Evolutionary conservation across 2,329 filamentous ascomycete species (phyloP), one percentile per base, ranked within the genome.

Genomic region (Epichloe glyceriae): DNA sequence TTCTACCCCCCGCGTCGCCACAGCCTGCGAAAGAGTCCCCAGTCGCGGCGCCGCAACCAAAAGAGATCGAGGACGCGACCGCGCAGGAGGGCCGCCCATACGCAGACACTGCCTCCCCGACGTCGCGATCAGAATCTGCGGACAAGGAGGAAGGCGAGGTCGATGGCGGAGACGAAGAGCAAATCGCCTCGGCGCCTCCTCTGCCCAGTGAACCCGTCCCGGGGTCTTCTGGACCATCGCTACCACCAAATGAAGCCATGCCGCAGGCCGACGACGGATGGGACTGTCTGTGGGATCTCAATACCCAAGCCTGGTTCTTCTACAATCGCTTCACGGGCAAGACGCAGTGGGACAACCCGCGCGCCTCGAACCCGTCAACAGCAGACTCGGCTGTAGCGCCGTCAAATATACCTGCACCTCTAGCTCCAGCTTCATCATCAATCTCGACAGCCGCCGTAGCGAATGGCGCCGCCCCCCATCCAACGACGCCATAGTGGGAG

Each of bases 331-430:
- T 86, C 64, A 93, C 86, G 4, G 76, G 79, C 37, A 71, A 78
- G 52, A 81, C 81, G 50, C 88, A 93, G 62, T 93, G 88, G 85
- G 85, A 91, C 37, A 95, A 95, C 61, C 89, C 89, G 5, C 84
- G 89, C 47, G 72, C 91, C 4, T 76, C 83, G 5, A 20, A 17
- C 8, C 8, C 33, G 4, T 43, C 39, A 19, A 33, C 17, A 5
- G 19, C 33, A 38, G 47, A 37, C 17, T 22, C 40, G n/a, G 39
- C 40, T 11, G 19, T 4, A 14, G 30, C 8, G 10, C 19, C 71
- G 46, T 67, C 68, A 33, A 45, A 63, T 20, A 60, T 63, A 5
- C 50, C 61, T n/a, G 56, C 64, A 6, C 50, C 61, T n/a, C 53
- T 62, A 22, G 53, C 58, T 15, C 53, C 61, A 40, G 55, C 61